Base-by-base conservation (phyloP, 2,329 filamentous ascomycete species). In the Ophiognomonia clavigignenti-juglandacearum region DNA sequence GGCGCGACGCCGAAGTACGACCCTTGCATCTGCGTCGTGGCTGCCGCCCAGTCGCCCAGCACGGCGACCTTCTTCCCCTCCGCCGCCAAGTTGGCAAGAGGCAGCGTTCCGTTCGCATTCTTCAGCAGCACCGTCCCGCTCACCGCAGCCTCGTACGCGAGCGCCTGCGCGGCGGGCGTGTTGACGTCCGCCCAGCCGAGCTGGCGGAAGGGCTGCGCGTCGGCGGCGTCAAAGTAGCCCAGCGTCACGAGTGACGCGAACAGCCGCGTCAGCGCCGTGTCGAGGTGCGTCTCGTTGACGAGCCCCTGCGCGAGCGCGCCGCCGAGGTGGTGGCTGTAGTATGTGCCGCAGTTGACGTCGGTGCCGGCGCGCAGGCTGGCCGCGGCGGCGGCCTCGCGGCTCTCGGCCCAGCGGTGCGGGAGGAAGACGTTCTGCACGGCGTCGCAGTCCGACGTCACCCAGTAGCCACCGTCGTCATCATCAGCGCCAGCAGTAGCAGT, bases 371-470 rank as follows among this genome's bases (percentile, higher is more conserved):
- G 69, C 35, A 79, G 61, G 1, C 72, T 64, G 13, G 70, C 67
- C 0, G 74, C 74, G 2, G 68, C 70, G 8, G 73, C 73, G 39
- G 66, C 58, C 26, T 70, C 65, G n/a, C 68, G 59, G 34, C 71
- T 72, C 3, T 59, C 18, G 24, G 47, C 36, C 43, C 43, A 52
- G 3, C 43, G 39, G 27, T 52, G 50, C 3, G 50, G 57, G 2
- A 65, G 65, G 53, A 69, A 81, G 45, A 85, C 73, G 56, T 83
- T 75, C 36, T 74, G 67, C 1, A 85, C 69, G 0, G 83, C 75
- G 47, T 82, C 80, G 54, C 84, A 87, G 57, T 87, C 83, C 14
- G 74, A 78, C 1, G 78, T 81, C 29, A 87, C 72, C 58, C 76
- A n/a, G n/a, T n/a, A n/a, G n/a, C n/a, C n/a, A n/a, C n/a, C n/a